These are phyloP conservation scores for Apiospora sp. DNA, from an alignment of 2,329 filamentous ascomycete genomes.

Conservation along the genomic window DNA sequence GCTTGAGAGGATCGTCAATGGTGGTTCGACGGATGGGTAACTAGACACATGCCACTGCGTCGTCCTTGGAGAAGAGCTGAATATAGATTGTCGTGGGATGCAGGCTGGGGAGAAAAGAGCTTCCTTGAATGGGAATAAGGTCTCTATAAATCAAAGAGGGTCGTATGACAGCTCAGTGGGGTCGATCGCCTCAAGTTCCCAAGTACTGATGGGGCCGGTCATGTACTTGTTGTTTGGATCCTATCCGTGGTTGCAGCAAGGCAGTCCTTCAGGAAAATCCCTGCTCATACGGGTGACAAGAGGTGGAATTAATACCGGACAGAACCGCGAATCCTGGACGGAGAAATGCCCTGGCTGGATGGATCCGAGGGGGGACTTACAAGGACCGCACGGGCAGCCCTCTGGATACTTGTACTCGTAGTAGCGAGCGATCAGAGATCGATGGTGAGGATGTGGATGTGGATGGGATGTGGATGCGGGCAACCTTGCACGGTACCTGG, in stretches of 20 bases:
- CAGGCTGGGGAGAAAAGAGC: constrained; percentile 26
- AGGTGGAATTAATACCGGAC: constrained; percentile 53
- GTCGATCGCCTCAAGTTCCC: constrained; percentile 49
- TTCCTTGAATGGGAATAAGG: constrained; percentile 36
- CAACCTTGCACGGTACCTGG: constrained; percentile 49
- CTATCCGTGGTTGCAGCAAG: constrained; percentile 51
- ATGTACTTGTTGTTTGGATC: constrained; percentile 50
- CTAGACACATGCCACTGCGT: constrained; percentile 17
- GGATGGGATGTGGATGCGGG: constrained; percentile 36
- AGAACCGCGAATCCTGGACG: constrained; percentile 40
- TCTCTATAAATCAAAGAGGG: constrained; percentile 49
- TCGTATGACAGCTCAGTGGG: constrained; percentile 50
- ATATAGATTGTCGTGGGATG: constrained; percentile 19
- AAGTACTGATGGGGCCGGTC: constrained; percentile 47
- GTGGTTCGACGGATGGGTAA: neutral
- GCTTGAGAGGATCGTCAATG: neutral
- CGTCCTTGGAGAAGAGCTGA: constrained; percentile 17
- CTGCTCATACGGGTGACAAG: constrained; percentile 52
- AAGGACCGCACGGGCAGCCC: constrained; percentile 50
- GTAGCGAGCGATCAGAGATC: constrained; percentile 37
- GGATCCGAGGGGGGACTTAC: constrained; percentile 50
- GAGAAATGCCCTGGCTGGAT: constrained; percentile 57
- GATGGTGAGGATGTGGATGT: constrained; percentile 31
- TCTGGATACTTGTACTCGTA: constrained; percentile 24
- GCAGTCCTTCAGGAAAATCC: constrained; percentile 47